Conservation (phyloP, 2,329 filamentous ascomycete species). For the Botrytis tulipae region DNA sequence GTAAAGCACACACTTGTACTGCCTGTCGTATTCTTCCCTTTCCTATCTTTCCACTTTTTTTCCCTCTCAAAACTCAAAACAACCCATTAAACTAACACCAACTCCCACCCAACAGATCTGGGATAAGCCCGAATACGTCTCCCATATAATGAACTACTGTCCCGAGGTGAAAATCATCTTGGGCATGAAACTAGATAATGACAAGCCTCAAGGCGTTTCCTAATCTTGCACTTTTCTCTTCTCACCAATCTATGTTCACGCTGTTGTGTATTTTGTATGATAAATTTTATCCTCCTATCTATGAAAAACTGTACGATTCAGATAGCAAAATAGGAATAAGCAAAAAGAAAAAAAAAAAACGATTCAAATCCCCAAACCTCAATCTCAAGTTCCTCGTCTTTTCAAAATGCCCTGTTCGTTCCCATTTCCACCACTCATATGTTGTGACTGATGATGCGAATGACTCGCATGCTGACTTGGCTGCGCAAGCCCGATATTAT, state of each 20-base stretch:
- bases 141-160: conserved; percentile 54
- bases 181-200: conserved; percentile 52
- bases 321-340: background rate
- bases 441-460: background rate
- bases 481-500: conserved; percentile 4
- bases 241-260: background rate
- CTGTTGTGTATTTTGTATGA: background rate
- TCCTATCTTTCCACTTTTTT: too few relatives aligned
- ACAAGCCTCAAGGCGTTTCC: conserved; percentile 14
- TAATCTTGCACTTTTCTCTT: background rate
- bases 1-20: background rate
- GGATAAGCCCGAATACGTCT: conserved; percentile 45
- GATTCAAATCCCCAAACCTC: background rate
- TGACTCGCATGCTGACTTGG: background rate
- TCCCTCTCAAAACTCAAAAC: fast-evolving
- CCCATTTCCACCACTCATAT: background rate
- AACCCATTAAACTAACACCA: conserved; percentile 20
- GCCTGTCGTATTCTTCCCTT: background rate
- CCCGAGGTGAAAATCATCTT: conserved; percentile 55
- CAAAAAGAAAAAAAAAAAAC: fast-evolving
- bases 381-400: background rate
- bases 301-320: background rate
- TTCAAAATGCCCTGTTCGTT: background rate
- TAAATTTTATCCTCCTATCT: background rate
- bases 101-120: conserved; percentile 44